Base-by-base conservation (phyloP, 164 flowering plant species). In the Protea cynaroides region DNA sequence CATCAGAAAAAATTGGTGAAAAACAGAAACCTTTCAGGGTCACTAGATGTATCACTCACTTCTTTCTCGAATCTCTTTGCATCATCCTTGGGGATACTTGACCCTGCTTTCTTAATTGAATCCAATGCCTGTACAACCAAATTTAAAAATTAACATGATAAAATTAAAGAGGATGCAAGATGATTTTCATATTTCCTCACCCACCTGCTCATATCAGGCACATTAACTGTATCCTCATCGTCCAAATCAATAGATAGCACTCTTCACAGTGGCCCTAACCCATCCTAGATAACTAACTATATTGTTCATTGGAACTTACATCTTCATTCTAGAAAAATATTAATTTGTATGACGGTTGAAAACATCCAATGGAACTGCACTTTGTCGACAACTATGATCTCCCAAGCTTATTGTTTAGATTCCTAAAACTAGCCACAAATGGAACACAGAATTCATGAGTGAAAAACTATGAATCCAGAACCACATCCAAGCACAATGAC, bases 41-140 rank as follows among this genome's bases (percentile, higher is more conserved):
- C 24, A 49, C 15, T 13, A 23, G 10, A 18, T 8, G 25, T 49
- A 40, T 59, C 22, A 76, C 90, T 79, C 66, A 87, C 98, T 74
- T 91, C 97, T 74, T 94, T 94, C 83, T 91, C 96, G 62, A 90
- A 68, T 75, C 76, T 82, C 71, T 91, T 87, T 23, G 74, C 76
- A 40, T 79, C 82, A 56, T 89, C 97, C 75, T 85, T 90, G 1
- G 95, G 80, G 40, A 83, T 77, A 71, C 78, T 74, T 25, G 93
- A 82, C 53, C 80, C 73, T 21, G 84, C 81, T 76, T 90, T 89
- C 83, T 93, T 93, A 57, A 93, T 78, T 6, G 78, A 68, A 73
- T 93, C 97, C 66, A 89, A 58, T 63, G 96, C 97, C 97, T 93
- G 82, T 22, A 75, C 49, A 73, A 25, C 57, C 58, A 59, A 68